Base-by-base conservation (phyloP, 768 basidiomycete genomes). In the Nidula microcarpa region DNA sequence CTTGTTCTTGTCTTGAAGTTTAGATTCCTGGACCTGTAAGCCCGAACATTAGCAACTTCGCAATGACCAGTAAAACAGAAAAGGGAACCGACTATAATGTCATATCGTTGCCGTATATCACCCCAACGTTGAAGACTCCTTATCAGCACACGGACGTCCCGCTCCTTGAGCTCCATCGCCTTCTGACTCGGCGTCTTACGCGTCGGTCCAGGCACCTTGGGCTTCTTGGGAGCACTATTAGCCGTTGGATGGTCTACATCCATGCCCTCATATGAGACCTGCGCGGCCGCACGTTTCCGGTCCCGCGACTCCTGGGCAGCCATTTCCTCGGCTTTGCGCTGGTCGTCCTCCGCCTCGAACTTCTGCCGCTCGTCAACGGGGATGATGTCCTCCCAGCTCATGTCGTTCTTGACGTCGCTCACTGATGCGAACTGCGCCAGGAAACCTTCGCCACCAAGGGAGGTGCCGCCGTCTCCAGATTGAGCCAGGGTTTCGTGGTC, bases 341-440 rank as follows among this genome's bases (percentile, higher is more conserved):
- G 79, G 55, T 87, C 86, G 55, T 92, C 87, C 58, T 95, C 94
- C 32, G 81, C 79, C 55, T 93, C 93, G 43, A 87, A 83, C 65
- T 83, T 86, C 68, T 87, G 85, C 5, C 97, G 87, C 62, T 94
- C 94, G 18, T 95, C 94, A 7, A 89, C 67, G 14, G 97, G 97
- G 61, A 99, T 98, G 69, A 99, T 98, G 56, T 98, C 97, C 65
- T 99, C 97, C 97, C 97, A 99, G 63, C 70, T 93, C 85, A 96
- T 94, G 72, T 98, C 96, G 65, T 94, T 93, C 80, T 98, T 98
- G 65, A 99, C 86, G 67, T 99, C 97, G 69, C 94, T 97, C 59
- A 98, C 92, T 48, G 87, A 87, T 17, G 96, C 95, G 66, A 98
- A 96, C 58, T 91, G 88, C 23, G 94, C 87, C 50, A 99, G 80